These are phyloP conservation scores for Hypoxylon sp. DNA, from an alignment of 2,329 filamentous ascomycete species.

Conservation along the genomic window DNA sequence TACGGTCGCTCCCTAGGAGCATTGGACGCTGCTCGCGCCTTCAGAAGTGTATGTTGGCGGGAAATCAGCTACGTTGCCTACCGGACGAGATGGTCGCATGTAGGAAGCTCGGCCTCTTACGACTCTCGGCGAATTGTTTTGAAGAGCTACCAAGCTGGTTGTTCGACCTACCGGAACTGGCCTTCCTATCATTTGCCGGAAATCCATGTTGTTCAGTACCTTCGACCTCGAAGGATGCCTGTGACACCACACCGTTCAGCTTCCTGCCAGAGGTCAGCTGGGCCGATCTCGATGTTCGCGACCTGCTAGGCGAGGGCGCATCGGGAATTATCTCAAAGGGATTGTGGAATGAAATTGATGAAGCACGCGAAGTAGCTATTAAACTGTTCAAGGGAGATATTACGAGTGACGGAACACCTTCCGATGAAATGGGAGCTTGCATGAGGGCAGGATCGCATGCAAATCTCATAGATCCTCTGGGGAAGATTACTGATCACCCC, in stretches of 20 bases:
- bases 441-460: constrained; percentile 63
- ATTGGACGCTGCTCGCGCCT: constrained; percentile 61
- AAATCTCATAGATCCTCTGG: constrained; percentile 63
- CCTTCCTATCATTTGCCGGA: constrained; percentile 64
- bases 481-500: constrained; percentile 60
- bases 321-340: constrained; percentile 64
- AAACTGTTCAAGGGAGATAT: constrained; percentile 65
- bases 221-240: constrained; percentile 35
- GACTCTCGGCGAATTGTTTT: constrained; percentile 62
- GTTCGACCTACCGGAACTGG: constrained; percentile 61
- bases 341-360: constrained; percentile 53
- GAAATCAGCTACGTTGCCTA: constrained; percentile 59
- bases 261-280: constrained; percentile 59
- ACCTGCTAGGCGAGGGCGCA: constrained; percentile 62
- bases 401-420: constrained; percentile 63
- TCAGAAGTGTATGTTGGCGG: constrained; percentile 66
- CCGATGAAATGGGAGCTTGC: constrained; percentile 65
- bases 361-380: constrained; percentile 60
- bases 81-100: constrained; percentile 62
- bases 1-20: constrained; percentile 58
- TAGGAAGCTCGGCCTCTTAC: constrained; percentile 60
- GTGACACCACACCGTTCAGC: constrained; percentile 44
- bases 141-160: constrained; percentile 60
- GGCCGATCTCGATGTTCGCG: constrained; percentile 58
- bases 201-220: constrained; percentile 60